Evolutionary conservation across 768 basidiomycete species (phyloP), one percentile per base, ranked within the genome.

Genomic region (Thelephora aurantiotincta): DNA sequence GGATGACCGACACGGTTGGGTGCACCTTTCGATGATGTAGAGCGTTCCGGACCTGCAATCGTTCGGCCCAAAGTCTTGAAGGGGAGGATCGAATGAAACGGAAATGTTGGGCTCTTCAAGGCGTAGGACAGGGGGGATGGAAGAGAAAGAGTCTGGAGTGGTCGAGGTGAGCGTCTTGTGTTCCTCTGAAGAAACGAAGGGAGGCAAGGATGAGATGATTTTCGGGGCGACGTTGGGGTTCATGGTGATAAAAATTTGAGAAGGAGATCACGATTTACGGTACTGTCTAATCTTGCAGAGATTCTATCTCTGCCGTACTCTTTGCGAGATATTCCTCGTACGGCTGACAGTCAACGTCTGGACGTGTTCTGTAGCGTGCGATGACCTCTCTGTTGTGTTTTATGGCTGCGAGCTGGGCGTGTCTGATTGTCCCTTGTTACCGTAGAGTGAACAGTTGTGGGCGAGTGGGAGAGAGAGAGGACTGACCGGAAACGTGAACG

Each of bases 11-110:
- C 44, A 3, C 6, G 41, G 42, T 13, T 5, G 2, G 42, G 52
- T 65, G 41, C 50, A 89, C 93, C 81, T 92, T 57, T 94, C 91
- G 36, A 93, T 75, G 26, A 97, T 71, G 59, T 84, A 93, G 13
- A 97, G 66, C 0, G 77, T 77, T 26, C 93, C 94, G 38, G 67
- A 65, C 2, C 68, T 63, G 23, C 62, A 55, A 52, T 80, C 77
- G 33, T 72, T 63, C 3, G 65, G 55, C 11, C 72, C 60, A 58
- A 88, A 81, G 3, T 68, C 77, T 5, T 74, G 71, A 48, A 83
- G 59, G 1, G 77, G 68, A 13, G 91, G 90, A 49, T 86, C 80
- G 36, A 94, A 67, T 0, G 67, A 57, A 46, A 89, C 67, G 2
- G 76, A 69, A 45, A 93, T 85, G 56, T 76, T 71, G 1, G 80